Percentiles rank a stretch among this genome's conserved stretches.
phyloP scores from a whole-genome alignment of 169 alveolate genomes.

The Amoebophrya sp. region DNA sequence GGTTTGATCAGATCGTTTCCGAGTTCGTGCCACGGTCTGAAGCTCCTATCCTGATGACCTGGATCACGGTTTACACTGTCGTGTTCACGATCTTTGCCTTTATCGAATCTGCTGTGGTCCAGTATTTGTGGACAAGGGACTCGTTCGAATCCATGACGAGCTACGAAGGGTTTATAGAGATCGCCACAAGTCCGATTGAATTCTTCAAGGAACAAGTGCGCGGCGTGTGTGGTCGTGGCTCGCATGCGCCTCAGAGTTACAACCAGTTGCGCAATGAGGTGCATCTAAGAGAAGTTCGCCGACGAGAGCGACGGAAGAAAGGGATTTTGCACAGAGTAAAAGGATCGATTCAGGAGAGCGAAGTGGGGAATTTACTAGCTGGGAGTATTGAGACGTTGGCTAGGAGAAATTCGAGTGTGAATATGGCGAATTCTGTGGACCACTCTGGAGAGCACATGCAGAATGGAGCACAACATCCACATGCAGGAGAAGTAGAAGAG shows the following conservation, averaged over 20 bases:
- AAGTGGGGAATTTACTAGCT: too few relatives aligned
- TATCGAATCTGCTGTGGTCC: neutral
- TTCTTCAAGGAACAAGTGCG: too few relatives aligned
- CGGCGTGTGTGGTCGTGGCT: too few relatives aligned
- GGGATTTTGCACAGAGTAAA: too few relatives aligned
- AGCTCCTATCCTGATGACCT: neutral
- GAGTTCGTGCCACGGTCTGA: neutral
- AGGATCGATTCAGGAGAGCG: too few relatives aligned
- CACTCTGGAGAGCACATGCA: too few relatives aligned
- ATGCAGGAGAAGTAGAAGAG: too few relatives aligned
- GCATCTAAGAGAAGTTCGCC: neutral
- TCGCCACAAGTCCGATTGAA: neutral
- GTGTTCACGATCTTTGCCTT: conserved; percentile 3
- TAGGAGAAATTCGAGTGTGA: too few relatives aligned
- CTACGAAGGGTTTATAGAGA: neutral
- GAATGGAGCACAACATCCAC: too few relatives aligned
- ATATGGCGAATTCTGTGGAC: too few relatives aligned
- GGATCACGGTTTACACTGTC: neutral
- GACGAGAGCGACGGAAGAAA: too few relatives aligned
- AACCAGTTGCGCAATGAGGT: neutral
- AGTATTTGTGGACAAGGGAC: neutral
- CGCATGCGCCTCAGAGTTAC: neutral
- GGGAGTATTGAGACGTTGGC: too few relatives aligned
- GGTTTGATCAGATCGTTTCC: neutral
- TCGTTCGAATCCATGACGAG: neutral